phyloP scores from a whole-genome alignment of 257 asterid genomes.

The Penstemon newberryi region DNA sequence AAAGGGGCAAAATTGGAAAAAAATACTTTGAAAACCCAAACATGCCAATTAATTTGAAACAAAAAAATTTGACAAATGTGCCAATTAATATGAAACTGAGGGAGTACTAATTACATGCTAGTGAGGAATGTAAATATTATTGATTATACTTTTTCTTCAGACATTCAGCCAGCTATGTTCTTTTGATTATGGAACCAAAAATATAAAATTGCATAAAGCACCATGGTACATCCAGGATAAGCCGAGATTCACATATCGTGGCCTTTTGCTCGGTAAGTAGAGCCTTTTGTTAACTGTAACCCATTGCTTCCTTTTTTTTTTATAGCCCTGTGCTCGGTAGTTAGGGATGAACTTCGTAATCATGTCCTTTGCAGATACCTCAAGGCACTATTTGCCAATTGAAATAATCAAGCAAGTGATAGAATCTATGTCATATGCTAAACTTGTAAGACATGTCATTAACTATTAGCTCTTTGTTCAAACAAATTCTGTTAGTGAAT shows the following conservation, averaged over 20 bases:
- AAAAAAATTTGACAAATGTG: too few species aligned
- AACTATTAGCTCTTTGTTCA: conserved; percentile 26
- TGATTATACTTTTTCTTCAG: conserved; percentile 42
- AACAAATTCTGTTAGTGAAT: conserved; percentile 23
- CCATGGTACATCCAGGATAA: conserved; percentile 93
- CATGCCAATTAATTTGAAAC: too few species aligned
- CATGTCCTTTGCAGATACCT: conserved; percentile 63
- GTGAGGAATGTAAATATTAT: conserved; percentile 17
- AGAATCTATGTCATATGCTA: conserved; percentile 92
- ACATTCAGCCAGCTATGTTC: conserved; percentile 84
- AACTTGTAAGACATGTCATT: conserved; percentile 69
- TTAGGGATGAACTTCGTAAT: conserved; percentile 16
- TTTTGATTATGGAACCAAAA: conserved; percentile 73
- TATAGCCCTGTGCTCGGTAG: conserved; percentile 10
- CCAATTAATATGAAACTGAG: too few species aligned
- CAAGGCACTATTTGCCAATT: conserved; percentile 84
- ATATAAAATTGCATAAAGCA: conserved; percentile 61
- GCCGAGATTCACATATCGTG: conserved; percentile 85
- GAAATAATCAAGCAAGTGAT: conserved; percentile 81
- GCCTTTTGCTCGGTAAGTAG: conserved; percentile 72
- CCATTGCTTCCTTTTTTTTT: conserved; percentile 19
- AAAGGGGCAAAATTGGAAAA: too few species aligned
- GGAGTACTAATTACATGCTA: background rate
- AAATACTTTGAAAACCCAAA: too few species aligned
- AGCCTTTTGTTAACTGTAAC: conserved; percentile 23